Evolutionary conservation across 176 grass and related monocot species (phyloP).

Genomic region (Zizania latifolia): DNA sequence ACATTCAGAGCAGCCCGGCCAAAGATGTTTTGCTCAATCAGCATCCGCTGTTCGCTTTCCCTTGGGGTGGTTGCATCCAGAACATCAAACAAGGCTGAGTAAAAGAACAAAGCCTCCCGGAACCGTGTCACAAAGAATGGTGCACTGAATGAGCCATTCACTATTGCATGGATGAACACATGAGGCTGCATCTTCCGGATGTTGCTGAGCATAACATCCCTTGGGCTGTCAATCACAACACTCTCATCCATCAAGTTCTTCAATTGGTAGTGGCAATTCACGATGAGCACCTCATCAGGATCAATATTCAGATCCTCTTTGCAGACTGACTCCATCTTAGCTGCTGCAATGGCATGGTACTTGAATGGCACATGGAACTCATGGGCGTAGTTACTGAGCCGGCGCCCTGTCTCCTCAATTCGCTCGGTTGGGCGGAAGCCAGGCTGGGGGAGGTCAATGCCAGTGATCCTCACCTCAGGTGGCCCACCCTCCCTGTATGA

Average conservation of each 20-base stretch:
- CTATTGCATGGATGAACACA: constrained; percentile 52
- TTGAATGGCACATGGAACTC: constrained; percentile 57
- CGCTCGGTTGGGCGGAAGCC: constrained; percentile 57
- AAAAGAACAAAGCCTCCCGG: constrained; percentile 68
- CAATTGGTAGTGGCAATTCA: constrained; percentile 58
- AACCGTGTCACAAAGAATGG: constrained; percentile 84
- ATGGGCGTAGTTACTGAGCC: constrained; percentile 45
- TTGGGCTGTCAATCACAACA: constrained; percentile 62
- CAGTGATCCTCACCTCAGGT: constrained; percentile 58
- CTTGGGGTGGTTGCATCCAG: constrained; percentile 65
- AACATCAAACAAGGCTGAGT: constrained; percentile 68
- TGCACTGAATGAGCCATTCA: constrained; percentile 73
- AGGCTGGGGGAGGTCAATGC: constrained; percentile 69
- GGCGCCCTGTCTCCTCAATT: constrained; percentile 66
- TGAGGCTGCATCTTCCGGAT: constrained; percentile 57
- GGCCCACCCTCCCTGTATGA: constrained; percentile 42
- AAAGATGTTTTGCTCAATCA: constrained; percentile 69
- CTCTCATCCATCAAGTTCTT: constrained; percentile 82
- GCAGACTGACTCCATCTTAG: constrained; percentile 57
- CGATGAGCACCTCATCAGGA: constrained; percentile 54
- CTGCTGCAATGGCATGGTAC: constrained; percentile 39
- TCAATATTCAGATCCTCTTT: constrained; percentile 49
- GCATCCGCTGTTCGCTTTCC: constrained; percentile 55
- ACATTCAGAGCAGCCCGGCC: constrained; percentile 65
- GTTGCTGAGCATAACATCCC: constrained; percentile 53